Conservation (phyloP, 192 early-diverging fungal species). For the Helicostylum pulchrum region DNA sequence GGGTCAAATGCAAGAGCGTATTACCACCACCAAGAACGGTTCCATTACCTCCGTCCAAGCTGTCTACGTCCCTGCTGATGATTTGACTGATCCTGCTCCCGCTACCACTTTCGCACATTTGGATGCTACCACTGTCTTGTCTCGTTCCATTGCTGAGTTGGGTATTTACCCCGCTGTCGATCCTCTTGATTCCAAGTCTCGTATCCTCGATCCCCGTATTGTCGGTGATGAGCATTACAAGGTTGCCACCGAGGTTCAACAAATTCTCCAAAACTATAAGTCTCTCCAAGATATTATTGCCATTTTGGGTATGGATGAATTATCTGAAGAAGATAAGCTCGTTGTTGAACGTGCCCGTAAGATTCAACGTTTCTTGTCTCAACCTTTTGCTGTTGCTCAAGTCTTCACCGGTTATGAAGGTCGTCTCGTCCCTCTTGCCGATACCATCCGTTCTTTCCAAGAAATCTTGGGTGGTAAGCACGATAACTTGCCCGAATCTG, state of each 20-base stretch:
- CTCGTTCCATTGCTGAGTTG: conserved; percentile 95
- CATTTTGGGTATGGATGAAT: conserved; percentile 99
- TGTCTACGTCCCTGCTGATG: conserved; percentile 98
- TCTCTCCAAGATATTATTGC: conserved; percentile 99
- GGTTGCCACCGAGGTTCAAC: conserved; percentile 89
- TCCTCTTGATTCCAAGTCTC: conserved; percentile 97
- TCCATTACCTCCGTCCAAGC: conserved; percentile 98
- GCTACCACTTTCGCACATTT: conserved; percentile 98
- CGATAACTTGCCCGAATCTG: conserved; percentile 89
- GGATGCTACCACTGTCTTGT: conserved; percentile 98
- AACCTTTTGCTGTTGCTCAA: conserved; percentile 95
- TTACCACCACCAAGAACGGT: conserved; percentile 99
- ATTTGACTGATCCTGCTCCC: conserved; percentile 98
- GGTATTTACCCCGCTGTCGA: conserved; percentile 99
- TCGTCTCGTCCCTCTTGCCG: conserved; percentile 83
- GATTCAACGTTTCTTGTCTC: conserved; percentile 98
- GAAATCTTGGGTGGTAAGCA: conserved; percentile 97
- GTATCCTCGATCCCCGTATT: conserved; percentile 96
- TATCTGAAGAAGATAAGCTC: conserved; percentile 98
- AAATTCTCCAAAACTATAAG: conserved; percentile 98
- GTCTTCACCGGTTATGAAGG: conserved; percentile 98
- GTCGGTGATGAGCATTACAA: conserved; percentile 94
- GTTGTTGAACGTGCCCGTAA: conserved; percentile 98
- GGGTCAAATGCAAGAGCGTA: conserved; percentile 99
- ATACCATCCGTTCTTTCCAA: conserved; percentile 96